phyloP scores from a whole-genome alignment of 2,329 filamentous ascomycete genomes.

The Sarocladium brachiariae region DNA sequence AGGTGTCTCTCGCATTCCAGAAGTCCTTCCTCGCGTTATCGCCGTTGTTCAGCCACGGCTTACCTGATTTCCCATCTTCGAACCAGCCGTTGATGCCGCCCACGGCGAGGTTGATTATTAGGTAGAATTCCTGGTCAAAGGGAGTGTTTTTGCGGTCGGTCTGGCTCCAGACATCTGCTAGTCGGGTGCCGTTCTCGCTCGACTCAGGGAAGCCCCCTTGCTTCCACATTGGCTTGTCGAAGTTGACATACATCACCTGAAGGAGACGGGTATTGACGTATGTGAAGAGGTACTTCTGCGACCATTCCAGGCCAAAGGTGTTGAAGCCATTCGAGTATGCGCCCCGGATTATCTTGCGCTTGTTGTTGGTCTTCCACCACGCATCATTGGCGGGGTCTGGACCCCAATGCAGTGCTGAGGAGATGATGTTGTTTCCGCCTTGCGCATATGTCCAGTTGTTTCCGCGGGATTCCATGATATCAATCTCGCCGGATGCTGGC shows the following conservation, averaged over 20 bases:
- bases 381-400: conserved; percentile 65
- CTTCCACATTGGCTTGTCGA: conserved; percentile 60
- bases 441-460: conserved; percentile 73
- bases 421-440: conserved; percentile 75
- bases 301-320: conserved; percentile 80
- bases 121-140: conserved; percentile 70
- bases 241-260: conserved; percentile 74
- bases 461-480: conserved; percentile 73
- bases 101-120: conserved; percentile 70
- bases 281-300: conserved; percentile 79
- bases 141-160: conserved; percentile 58
- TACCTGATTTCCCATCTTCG: conserved; percentile 60
- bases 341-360: conserved; percentile 66
- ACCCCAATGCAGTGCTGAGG: conserved; percentile 77
- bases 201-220: conserved; percentile 61
- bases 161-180: conserved; percentile 57
- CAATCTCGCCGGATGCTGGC: conserved; percentile 77
- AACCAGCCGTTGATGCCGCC: conserved; percentile 82
- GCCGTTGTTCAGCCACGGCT: conserved; percentile 72
- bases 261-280: conserved; percentile 75
- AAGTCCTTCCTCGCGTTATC: conserved; percentile 66
- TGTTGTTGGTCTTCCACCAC: conserved; percentile 80
- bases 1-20: conserved; percentile 59
- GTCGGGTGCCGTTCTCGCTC: conserved; percentile 57
- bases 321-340: conserved; percentile 65